Evolutionary conservation across 2,329 filamentous ascomycete species (phyloP).

Genomic region (Claviceps sorghi): DNA sequence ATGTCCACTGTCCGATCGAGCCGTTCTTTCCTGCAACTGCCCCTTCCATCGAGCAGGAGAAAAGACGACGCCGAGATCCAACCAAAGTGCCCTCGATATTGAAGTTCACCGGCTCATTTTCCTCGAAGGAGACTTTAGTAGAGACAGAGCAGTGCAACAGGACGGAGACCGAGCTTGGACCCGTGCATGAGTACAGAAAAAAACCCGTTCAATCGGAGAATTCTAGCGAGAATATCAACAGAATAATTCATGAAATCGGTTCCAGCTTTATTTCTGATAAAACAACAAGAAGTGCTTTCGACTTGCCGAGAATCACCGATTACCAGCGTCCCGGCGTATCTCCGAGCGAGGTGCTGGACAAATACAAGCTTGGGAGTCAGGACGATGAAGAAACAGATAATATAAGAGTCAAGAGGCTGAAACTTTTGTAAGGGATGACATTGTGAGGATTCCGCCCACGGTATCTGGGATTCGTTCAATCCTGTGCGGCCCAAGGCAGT

Average conservation of each 20-base stretch:
- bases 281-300: neutral
- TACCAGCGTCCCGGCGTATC: neutral
- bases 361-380: neutral
- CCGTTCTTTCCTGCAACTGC: constrained; percentile 12
- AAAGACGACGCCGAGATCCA: constrained; percentile 18
- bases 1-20: constrained; percentile 7
- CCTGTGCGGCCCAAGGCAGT: neutral
- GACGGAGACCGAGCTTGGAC: constrained; percentile 8
- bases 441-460: neutral
- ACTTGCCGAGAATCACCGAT: constrained; percentile 3
- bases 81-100: constrained; percentile 20
- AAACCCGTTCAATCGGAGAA: constrained; percentile 5
- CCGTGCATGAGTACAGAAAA: constrained; percentile 12
- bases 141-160: constrained; percentile 1
- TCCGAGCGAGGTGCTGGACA: neutral
- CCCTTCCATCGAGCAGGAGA: constrained; percentile 23
- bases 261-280: constrained; percentile 10
- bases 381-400: neutral
- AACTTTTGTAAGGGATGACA: neutral
- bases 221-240: constrained; percentile 5
- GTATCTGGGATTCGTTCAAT: neutral
- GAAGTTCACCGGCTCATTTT: constrained; percentile 10
- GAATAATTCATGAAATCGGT: constrained; percentile 16
- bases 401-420: neutral
- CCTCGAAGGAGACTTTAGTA: constrained; percentile 5